Base-by-base conservation (phyloP, 495 filamentous ascomycete species). In the Lophium mytilinum region DNA sequence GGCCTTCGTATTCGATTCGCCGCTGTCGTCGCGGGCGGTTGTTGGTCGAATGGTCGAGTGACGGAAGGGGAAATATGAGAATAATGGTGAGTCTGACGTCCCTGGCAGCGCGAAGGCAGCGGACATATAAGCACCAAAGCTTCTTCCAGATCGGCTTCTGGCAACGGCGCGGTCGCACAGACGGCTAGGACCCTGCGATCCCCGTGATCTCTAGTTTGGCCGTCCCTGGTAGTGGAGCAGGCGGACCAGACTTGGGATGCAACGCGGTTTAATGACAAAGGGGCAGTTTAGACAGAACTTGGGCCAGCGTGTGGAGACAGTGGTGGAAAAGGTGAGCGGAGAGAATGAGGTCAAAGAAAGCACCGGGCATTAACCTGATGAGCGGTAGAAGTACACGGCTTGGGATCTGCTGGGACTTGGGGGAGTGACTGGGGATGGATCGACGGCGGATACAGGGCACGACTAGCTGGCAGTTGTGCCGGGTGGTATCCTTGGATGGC, bases 61-160 rank as follows among this genome's bases (percentile, higher is more conserved):
- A 30, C 42, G 30, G 36, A 30, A 40, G 49, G 53, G 34, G 46
- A 35, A 30, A 21, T 2, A 48, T 15, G 45, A 21, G 18, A 30
- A 30, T 30, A 30, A 30, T 30, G 24, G 24, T 30, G 24, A 30
- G 18, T 24, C 33, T 7, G 21, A 21, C 9, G 36, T 52, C 52
- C 46, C 15, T 34, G 41, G 39, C 30, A 57, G 53, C 7, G 52
- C 52, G 57, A 57, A 60, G 57, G 61, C 42, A 43, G 35, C 17
- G 21, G 51, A 53, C 61, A 57, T 64, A 64, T 64, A 64, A 54
- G 61, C 61, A 60, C 50, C 15, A 33, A 34, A 37, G 52, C 57
- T 56, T 64, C 42, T 35, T 54, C 50, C 52, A 45, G 33, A 48
- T 57, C 57, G 47, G 42, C 57, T 60, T 57, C 24, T 24, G 53